phyloP scores from a whole-genome alignment of 1,284 basidiomycete species.

The Rhodotorula sp. region DNA sequence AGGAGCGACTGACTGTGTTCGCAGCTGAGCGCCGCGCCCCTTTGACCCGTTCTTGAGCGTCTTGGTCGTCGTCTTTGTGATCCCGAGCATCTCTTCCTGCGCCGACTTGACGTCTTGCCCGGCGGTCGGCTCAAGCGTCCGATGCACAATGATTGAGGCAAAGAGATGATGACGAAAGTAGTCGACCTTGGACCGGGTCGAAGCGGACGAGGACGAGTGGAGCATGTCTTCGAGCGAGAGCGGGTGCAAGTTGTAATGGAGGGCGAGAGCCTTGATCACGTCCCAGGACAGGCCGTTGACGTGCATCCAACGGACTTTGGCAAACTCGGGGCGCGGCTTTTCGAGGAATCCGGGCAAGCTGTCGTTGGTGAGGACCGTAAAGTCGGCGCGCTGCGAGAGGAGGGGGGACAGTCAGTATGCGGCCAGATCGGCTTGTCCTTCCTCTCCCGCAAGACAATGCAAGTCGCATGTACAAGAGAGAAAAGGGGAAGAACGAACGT shows the following conservation, averaged over 20 bases:
- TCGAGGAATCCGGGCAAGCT: slow-evolving; percentile 57
- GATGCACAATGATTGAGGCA: slow-evolving; percentile 62
- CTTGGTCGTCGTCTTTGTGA: slow-evolving; percentile 12
- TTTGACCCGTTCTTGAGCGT: slow-evolving; percentile 6
- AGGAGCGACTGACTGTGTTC: slow-evolving; percentile 3
- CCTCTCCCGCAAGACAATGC: too few species aligned
- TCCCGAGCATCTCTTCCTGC: slow-evolving; percentile 20
- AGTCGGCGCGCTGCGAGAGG: slow-evolving; percentile 48
- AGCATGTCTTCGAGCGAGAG: slow-evolving; percentile 67
- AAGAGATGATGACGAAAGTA: slow-evolving; percentile 67
- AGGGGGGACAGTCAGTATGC: too few species aligned
- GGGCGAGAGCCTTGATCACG: slow-evolving; percentile 62
- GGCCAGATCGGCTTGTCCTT: too few species aligned
- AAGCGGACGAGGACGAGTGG: slow-evolving; percentile 47
- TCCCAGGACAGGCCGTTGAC: slow-evolving; percentile 69
- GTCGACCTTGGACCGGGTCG: slow-evolving; percentile 63
- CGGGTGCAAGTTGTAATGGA: slow-evolving; percentile 66
- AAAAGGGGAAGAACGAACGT: background rate
- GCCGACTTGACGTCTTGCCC: slow-evolving; percentile 30
- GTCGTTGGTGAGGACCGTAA: slow-evolving; percentile 58
- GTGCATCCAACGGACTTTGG: slow-evolving; percentile 64
- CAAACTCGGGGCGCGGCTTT: slow-evolving; percentile 55
- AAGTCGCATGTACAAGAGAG: too few species aligned
- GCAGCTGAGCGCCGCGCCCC: slow-evolving; percentile 5
- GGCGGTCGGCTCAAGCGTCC: slow-evolving; percentile 33